Evolutionary conservation across 2,329 filamentous ascomycete genomes (phyloP), one percentile per base, ranked within the genome.

Genomic region (Hypoxylon sp.): DNA sequence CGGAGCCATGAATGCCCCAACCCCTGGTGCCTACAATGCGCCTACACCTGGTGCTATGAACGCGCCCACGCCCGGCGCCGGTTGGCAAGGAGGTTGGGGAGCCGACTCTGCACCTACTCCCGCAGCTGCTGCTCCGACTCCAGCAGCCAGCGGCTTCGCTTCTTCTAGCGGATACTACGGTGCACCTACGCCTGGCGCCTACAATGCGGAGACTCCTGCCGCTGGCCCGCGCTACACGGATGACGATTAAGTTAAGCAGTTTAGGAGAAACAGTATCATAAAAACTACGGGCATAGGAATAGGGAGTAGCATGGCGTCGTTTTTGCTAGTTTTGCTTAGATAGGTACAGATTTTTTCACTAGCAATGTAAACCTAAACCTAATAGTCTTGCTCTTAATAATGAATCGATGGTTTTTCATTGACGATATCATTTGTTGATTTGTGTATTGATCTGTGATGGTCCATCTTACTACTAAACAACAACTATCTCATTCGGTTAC

Each of bases 51-150:
- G 78, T 11, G 79, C 78, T 7, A 65, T 79, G 55, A 82, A 78
- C 60, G 88, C 88, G 1, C 88, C 88, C 0, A 91, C 88, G 0
- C 88, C 87, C 2, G 87, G 84, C 5, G 83, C 78, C 4, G 81
- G 79, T 6, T 83, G 83, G 80, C 77, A 81, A 55, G 75, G 79
- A 16, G 79, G 80, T 16, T 83, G 81, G 80, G 79, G 78, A 26
- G 75, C 75, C 0, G 87, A 88, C 47, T 79, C 82, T 5, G 87
- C 86, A 2, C 84, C 86, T 1, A 89, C 86, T 0, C 86, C 86
- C 1, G 84, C 78, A 3, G 83, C 71, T 35, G 81, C 74, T 48
- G 88, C 87, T 11, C 87, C 87, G 0, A 91, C 88, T 0, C 88
- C 88, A 0, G 86, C 83, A 17, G 86, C 83, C 1, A 83, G 80